Percentiles rank a stretch among this genome's conserved stretches.
Evolutionary conservation across 2,329 filamentous ascomycete species (phyloP).

Genomic region (Epicoccum sorghinum): DNA sequence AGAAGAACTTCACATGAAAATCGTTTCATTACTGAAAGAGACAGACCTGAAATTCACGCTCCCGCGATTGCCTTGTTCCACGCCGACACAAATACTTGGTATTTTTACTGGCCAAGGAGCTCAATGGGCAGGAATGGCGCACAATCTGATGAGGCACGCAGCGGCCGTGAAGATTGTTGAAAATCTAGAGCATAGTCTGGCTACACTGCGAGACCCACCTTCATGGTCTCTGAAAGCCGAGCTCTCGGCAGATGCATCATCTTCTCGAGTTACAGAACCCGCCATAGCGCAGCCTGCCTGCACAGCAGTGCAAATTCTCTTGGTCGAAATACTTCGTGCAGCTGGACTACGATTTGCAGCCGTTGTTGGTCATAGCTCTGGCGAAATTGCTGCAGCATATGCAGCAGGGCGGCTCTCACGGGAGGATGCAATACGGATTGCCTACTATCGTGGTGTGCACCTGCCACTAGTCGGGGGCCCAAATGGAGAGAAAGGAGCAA

Average conservation of each 20-base stretch:
- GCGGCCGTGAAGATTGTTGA: constrained; percentile 15
- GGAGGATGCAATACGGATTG: constrained; percentile 17
- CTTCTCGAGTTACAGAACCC: constrained; percentile 14
- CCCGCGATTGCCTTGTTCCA: neutral
- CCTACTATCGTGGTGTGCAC: constrained; percentile 25
- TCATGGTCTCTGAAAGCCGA: constrained; percentile 24
- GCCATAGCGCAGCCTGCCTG: constrained; percentile 29
- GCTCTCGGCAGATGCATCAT: constrained; percentile 5
- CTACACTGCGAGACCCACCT: constrained; percentile 13
- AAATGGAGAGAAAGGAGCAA: constrained; percentile 30
- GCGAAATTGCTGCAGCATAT: constrained; percentile 36
- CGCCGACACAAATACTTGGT: neutral
- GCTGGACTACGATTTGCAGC: constrained; percentile 16
- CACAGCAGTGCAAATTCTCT: constrained; percentile 31
- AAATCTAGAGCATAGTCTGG: constrained; percentile 14
- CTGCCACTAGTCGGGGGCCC: neutral
- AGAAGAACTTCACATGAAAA: neutral
- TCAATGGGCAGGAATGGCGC: constrained; percentile 35
- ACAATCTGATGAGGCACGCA: constrained; percentile 23
- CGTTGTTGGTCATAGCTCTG: constrained; percentile 28
- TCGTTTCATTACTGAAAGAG: neutral
- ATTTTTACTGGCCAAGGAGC: constrained; percentile 41
- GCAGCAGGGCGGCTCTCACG: constrained; percentile 28
- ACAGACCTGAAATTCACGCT: neutral
- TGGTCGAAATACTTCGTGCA: constrained; percentile 26